Percentiles rank a stretch among this genome's conserved stretches.
phyloP scores from a whole-genome alignment of 371 early-diverging fungal species.

The Circinella umbellata region DNA sequence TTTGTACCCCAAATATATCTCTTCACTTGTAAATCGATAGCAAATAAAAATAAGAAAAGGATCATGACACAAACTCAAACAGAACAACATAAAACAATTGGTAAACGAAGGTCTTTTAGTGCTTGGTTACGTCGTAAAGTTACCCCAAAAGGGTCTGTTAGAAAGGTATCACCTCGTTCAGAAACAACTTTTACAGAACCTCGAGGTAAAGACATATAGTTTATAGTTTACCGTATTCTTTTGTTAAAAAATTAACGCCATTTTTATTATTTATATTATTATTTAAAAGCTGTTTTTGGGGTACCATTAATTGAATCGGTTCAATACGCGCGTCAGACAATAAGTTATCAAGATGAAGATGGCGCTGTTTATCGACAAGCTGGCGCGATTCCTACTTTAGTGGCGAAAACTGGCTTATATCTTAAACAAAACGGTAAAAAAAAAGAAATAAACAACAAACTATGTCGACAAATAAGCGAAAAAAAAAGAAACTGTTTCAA shows the following conservation, averaged over 20 bases:
- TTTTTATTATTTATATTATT: background rate
- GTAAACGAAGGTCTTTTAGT: background rate
- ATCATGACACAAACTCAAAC: background rate
- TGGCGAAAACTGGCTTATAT: constrained; percentile 52
- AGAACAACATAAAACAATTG: background rate
- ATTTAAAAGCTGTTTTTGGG: constrained; percentile 24
- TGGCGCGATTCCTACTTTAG: constrained; percentile 51
- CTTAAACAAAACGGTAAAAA: constrained; percentile 46
- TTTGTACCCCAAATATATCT: background rate
- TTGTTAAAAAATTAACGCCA: background rate
- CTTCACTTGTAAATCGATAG: background rate
- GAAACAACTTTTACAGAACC: background rate
- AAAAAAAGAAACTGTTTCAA: too few relatives aligned
- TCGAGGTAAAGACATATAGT: background rate
- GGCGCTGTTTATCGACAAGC: constrained; percentile 23
- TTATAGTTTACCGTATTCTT: too few relatives aligned
- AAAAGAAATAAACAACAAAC: too few relatives aligned
- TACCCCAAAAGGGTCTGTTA: background rate
- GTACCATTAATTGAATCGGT: constrained; percentile 28
- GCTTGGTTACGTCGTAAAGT: constrained; percentile 4
- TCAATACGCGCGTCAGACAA: constrained; percentile 27
- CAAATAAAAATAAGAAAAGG: background rate
- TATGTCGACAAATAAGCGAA: too few relatives aligned
- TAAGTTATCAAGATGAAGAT: constrained; percentile 31
- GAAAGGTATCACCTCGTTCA: background rate